Percentiles rank a stretch among this genome's conserved stretches.
Conservation (phyloP, 257 asterid genomes). For the Nicotiana undulata region DNA sequence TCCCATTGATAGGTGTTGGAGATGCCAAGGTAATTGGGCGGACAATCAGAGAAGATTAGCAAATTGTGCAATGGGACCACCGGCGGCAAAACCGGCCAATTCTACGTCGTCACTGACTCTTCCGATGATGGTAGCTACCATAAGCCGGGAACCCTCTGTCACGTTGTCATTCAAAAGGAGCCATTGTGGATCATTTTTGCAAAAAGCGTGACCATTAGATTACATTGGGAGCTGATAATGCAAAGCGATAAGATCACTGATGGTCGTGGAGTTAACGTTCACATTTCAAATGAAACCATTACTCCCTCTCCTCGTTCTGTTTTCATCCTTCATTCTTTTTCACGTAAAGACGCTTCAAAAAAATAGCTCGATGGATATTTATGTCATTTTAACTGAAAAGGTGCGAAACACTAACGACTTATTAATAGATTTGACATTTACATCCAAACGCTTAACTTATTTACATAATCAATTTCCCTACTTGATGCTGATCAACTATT, state of each 20-base stretch:
- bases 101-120: constrained; percentile 51
- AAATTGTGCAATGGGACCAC: constrained; percentile 52
- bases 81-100: constrained; percentile 57
- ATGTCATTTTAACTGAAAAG: too few relatives aligned
- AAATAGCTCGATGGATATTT: too few relatives aligned
- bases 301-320: too few relatives aligned
- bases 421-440: too few relatives aligned
- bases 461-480: too few relatives aligned
- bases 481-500: too few relatives aligned
- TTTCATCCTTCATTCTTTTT: too few relatives aligned
- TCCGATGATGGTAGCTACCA: constrained; percentile 82
- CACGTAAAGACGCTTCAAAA: too few relatives aligned
- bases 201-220: constrained; percentile 43
- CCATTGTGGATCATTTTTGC: constrained; percentile 78
- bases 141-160: constrained; percentile 45
- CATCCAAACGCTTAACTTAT: too few relatives aligned
- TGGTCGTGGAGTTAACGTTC: constrained; percentile 57
- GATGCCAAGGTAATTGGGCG: constrained; percentile 69
- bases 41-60: constrained; percentile 54
- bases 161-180: constrained; percentile 66
- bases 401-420: too few relatives aligned
- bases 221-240: constrained; percentile 52
- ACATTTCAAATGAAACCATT: constrained; percentile 16
- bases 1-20: constrained; percentile 84
- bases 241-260: constrained; percentile 70